Evolutionary conservation across 164 flowering plant genomes (phyloP), one percentile per base, ranked within the genome.

Genomic region (Echeveria elegans): DNA sequence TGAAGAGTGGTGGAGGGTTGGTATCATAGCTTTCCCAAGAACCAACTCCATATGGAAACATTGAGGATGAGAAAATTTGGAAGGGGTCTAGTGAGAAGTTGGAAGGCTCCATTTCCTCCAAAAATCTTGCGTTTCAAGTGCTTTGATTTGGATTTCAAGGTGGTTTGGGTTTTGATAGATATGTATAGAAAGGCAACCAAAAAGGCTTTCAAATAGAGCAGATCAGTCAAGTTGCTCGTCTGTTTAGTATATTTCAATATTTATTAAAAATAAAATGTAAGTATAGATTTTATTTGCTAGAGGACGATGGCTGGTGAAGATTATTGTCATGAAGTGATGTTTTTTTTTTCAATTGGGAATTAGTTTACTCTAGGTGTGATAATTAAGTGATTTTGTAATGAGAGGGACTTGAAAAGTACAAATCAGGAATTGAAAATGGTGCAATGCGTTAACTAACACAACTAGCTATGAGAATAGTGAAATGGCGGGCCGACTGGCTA

Each of bases 1-100:
- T 53, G 30, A 53, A 53, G 9, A n/a, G n/a, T n/a, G 59, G 59
- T 8, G 29, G 59, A 53, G 59, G 59, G 24, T 53, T 53, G 59
- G 59, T 12, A 1, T 53, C 53, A 53, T 23, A 24, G 18, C 14
- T 53, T 53, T 24, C 59, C 28, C 59, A 24, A 24, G 29, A 53
- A 23, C 15, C 59, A 24, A 23, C 23, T 24, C 30, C 59, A 7
- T 21, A 53, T 38, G 41, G 41, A 38, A 14, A 38, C 41, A 38
- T 38, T 38, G 41, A 14, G 29, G 59, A 24, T 24, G 59, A 53
- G 9, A 53, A 23, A 53, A 8, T 29, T 24, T 53, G 59, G 9
- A 53, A 26, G 24, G 29, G 29, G 2, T 53, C 59, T 53, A 10
- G 59, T 24, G 59, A 53, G 30, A 53, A 26, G 30, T 53, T 53